These are phyloP conservation scores for Stemphylium lycopersici DNA, from an alignment of 2,329 filamentous ascomycete species.

Conservation along the genomic window DNA sequence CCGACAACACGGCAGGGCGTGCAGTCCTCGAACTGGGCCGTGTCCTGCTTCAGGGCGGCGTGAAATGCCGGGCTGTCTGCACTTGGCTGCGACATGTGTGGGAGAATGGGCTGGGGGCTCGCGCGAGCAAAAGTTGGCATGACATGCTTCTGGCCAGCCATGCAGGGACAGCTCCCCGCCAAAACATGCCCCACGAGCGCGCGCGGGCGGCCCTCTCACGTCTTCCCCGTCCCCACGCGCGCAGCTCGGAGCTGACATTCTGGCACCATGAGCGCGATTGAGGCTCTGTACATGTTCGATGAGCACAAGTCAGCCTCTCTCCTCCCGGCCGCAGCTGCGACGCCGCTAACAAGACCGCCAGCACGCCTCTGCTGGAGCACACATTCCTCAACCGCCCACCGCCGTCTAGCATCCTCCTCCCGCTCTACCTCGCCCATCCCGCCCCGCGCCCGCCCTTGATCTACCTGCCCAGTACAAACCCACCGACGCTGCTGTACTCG, in stretches of 20 bases:
- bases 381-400: slow-evolving; percentile 84
- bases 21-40: slow-evolving; percentile 64
- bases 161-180: slow-evolving; percentile 26
- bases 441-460: slow-evolving; percentile 82
- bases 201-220: slow-evolving; percentile 10
- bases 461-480: slow-evolving; percentile 80
- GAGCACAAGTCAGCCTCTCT: slow-evolving; percentile 80
- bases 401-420: slow-evolving; percentile 75
- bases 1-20: slow-evolving; percentile 73
- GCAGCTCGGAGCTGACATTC: slow-evolving; percentile 24
- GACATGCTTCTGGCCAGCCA: not conserved
- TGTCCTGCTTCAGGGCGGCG: slow-evolving; percentile 41
- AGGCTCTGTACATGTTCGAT: slow-evolving; percentile 96
- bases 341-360: slow-evolving; percentile 48
- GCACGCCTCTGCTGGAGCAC: slow-evolving; percentile 85
- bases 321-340: not conserved
- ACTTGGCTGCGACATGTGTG: not conserved
- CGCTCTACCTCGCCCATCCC: slow-evolving; percentile 84
- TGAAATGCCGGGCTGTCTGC: slow-evolving; percentile 32
- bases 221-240: slow-evolving; percentile 9
- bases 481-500: slow-evolving; percentile 87
- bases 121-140: not conserved
- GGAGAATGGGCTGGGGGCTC: not conserved
- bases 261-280: slow-evolving; percentile 70
- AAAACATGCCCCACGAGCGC: slow-evolving; percentile 26